Evolutionary conservation across 768 basidiomycete genomes (phyloP).

Genomic region (Tylopilus rubrobrunneus): DNA sequence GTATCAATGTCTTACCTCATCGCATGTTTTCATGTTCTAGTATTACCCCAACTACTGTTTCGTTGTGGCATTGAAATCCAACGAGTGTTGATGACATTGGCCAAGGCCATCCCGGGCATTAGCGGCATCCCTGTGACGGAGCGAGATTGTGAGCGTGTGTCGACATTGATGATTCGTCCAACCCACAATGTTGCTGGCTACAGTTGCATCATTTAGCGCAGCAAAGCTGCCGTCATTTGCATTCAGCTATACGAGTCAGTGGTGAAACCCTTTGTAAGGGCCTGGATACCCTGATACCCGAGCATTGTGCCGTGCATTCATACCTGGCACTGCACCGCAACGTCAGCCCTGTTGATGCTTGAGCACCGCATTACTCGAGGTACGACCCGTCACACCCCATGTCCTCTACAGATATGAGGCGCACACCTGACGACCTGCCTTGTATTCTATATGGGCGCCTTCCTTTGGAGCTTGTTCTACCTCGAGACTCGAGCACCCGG

Average conservation of each 20-base stretch:
- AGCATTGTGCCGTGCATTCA: not conserved
- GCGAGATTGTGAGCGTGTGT: not conserved
- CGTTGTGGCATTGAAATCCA: slow-evolving; percentile 17
- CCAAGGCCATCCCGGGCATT: not conserved
- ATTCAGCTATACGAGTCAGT: not conserved
- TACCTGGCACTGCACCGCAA: not conserved
- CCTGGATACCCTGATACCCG: slow-evolving; percentile 7
- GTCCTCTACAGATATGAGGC: not conserved
- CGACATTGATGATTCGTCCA: too few relatives aligned
- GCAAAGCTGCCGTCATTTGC: not conserved
- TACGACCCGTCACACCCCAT: not conserved
- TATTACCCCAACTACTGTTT: slow-evolving; percentile 25
- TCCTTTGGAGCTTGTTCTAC: too few relatives aligned
- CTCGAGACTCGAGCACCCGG: too few relatives aligned
- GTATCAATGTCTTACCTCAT: slow-evolving; percentile 32
- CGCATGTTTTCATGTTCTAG: slow-evolving; percentile 33
- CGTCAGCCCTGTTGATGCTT: not conserved
- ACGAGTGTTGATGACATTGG: slow-evolving; percentile 14
- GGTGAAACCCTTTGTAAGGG: slow-evolving; percentile 1
- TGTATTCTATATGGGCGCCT: slow-evolving; percentile 1
- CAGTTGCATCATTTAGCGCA: not conserved
- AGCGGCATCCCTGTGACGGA: not conserved
- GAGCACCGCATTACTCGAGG: slow-evolving; percentile 4
- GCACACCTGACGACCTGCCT: not conserved
- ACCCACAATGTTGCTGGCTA: too few relatives aligned